Percentiles rank a stretch among this genome's conserved stretches.
Conservation (phyloP, 2,329 filamentous ascomycete genomes). For the Diaporthe ilicicola region DNA sequence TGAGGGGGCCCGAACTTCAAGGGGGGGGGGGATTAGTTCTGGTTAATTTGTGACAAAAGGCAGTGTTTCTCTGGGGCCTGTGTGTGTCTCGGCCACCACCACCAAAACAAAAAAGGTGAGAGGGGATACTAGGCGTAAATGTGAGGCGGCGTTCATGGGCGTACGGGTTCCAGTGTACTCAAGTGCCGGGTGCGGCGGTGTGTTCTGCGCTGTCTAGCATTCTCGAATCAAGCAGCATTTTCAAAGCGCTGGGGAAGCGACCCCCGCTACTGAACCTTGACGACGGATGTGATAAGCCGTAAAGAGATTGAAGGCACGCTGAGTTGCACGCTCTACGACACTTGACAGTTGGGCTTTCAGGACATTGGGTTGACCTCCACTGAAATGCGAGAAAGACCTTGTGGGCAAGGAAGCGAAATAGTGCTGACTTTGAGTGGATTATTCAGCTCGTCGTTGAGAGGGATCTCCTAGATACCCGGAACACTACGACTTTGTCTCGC, state of each 20-base stretch:
- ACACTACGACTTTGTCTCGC: slow-evolving; percentile 1
- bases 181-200: slow-evolving; percentile 4
- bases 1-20: background rate
- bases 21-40: background rate
- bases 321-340: too few species aligned
- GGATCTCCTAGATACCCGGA: background rate
- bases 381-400: background rate
- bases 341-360: too few species aligned
- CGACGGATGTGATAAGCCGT: background rate
- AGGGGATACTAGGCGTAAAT: slow-evolving; percentile 22
- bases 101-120: background rate
- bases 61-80: background rate
- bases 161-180: slow-evolving; percentile 30
- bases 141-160: slow-evolving; percentile 30
- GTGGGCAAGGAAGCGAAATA: background rate
- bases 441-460: background rate
- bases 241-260: background rate
- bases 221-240: slow-evolving; percentile 14
- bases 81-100: background rate
- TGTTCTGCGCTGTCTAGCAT: slow-evolving; percentile 17
- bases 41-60: background rate
- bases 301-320: background rate
- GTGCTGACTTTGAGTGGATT: slow-evolving; percentile 1
- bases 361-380: background rate
- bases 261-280: background rate